Conservation (phyloP, 225 moss, liverwort and hornwort species). For the Physcomitrium patens region DNA sequence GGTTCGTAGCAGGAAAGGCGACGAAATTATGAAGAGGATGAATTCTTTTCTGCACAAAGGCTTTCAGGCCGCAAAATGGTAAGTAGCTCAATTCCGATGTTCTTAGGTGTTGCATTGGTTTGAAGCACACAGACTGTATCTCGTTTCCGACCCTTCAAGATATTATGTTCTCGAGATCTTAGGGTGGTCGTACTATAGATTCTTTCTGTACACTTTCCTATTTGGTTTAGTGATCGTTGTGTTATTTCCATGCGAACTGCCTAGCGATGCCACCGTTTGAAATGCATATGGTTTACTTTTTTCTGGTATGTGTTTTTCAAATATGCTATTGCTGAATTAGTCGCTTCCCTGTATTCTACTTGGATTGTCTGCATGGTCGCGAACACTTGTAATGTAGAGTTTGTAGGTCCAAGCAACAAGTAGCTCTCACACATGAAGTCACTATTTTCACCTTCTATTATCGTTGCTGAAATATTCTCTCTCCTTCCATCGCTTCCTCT, state of each 20-base stretch:
- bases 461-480: too few species aligned
- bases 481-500: background rate
- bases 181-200: slow-evolving; percentile 1
- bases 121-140: background rate
- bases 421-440: background rate
- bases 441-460: background rate
- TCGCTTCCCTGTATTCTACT: slow-evolving; percentile 3
- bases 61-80: slow-evolving; percentile 54
- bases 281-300: background rate
- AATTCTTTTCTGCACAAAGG: slow-evolving; percentile 41
- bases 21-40: slow-evolving; percentile 48
- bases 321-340: background rate
- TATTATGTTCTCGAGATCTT: background rate
- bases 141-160: background rate
- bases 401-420: background rate
- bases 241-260: background rate
- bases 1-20: slow-evolving; percentile 15
- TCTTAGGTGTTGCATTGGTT: background rate
- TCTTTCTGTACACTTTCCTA: background rate
- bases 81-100: slow-evolving; percentile 2
- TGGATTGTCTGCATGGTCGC: background rate
- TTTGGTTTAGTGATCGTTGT: background rate
- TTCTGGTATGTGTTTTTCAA: background rate
- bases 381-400: background rate
- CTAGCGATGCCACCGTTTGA: background rate